Conservation (phyloP, 352 stramenopile genomes). For the Phytophthora citricola region DNA sequence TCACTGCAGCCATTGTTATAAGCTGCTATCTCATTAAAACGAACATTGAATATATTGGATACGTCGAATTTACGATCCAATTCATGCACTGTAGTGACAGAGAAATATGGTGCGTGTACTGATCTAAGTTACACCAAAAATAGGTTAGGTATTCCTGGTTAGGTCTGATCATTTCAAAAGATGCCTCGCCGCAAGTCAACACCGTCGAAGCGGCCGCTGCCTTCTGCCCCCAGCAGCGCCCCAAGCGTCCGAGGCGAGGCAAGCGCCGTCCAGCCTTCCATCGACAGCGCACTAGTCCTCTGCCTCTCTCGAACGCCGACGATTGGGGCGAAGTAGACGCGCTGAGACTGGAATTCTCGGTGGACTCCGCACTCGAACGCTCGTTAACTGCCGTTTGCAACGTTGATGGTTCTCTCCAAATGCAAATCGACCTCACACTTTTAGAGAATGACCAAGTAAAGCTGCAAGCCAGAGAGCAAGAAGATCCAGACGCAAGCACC, state of each 20-base stretch:
- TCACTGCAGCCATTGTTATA: constrained; percentile 19
- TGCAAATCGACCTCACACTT: constrained; percentile 24
- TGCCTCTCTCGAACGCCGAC: constrained; percentile 11
- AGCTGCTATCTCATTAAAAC: constrained; percentile 7
- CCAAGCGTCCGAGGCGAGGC: constrained; percentile 14
- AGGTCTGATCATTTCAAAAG: background rate
- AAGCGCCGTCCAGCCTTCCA: background rate
- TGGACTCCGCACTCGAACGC: constrained; percentile 7
- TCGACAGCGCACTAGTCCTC: constrained; percentile 11
- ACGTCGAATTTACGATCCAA: constrained; percentile 16
- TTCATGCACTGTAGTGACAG: constrained; percentile 1
- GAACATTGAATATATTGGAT: too few relatives aligned
- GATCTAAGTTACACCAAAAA: background rate
- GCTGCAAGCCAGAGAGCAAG: constrained; percentile 2
- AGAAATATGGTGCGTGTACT: background rate
- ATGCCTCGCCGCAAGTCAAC: constrained; percentile 33
- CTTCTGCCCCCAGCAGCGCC: background rate
- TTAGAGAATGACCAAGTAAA: constrained; percentile 19
- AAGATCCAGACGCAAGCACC: constrained; percentile 4
- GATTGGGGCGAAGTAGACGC: constrained; percentile 3
- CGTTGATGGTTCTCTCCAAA: background rate
- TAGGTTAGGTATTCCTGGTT: background rate
- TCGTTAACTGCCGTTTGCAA: constrained; percentile 16
- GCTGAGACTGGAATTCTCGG: constrained; percentile 18
- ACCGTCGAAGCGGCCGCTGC: constrained; percentile 22